Evolutionary conservation across 805 yeast species (phyloP).

Genomic region (Kuraishia floccosa): DNA sequence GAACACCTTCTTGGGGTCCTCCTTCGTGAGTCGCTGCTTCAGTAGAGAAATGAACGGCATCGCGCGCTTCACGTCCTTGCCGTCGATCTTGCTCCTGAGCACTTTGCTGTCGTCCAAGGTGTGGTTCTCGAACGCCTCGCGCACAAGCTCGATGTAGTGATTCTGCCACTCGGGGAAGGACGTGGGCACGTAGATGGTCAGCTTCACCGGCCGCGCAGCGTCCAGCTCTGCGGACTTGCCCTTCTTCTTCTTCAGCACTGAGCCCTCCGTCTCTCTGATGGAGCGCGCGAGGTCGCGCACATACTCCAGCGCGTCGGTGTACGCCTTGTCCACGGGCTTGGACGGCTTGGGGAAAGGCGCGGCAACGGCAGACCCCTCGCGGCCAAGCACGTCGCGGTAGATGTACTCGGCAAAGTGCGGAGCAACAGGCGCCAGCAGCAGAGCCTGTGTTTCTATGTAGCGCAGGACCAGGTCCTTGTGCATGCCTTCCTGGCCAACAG

Average conservation of each 20-base stretch:
- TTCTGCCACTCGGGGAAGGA: constrained; percentile 73
- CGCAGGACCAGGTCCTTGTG: constrained; percentile 71
- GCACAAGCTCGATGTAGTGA: constrained; percentile 52
- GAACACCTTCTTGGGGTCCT: constrained; percentile 70
- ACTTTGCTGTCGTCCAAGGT: constrained; percentile 53
- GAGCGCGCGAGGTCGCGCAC: constrained; percentile 70
- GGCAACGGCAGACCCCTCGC: constrained; percentile 55
- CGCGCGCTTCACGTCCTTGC: constrained; percentile 91
- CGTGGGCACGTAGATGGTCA: constrained; percentile 63
- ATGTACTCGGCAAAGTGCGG: constrained; percentile 93
- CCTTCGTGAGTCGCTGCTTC: constrained; percentile 67
- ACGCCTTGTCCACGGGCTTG: constrained; percentile 48
- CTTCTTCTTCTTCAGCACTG: constrained; percentile 76
- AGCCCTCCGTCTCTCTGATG: constrained; percentile 90
- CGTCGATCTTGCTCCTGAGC: constrained; percentile 55
- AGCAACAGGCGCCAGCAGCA: constrained; percentile 83
- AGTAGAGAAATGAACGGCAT: constrained; percentile 91
- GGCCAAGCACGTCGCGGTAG: constrained; percentile 71
- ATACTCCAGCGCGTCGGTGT: constrained; percentile 64
- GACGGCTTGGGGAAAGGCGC: constrained; percentile 75
- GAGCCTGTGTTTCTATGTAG: constrained; percentile 79
- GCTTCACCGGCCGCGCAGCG: constrained; percentile 55
- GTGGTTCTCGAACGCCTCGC: constrained; percentile 59
- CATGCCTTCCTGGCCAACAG: constrained; percentile 44
- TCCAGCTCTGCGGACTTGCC: constrained; percentile 70